Conservation (phyloP, 148 eudicot genomes). For the Camellia granthamiana region DNA sequence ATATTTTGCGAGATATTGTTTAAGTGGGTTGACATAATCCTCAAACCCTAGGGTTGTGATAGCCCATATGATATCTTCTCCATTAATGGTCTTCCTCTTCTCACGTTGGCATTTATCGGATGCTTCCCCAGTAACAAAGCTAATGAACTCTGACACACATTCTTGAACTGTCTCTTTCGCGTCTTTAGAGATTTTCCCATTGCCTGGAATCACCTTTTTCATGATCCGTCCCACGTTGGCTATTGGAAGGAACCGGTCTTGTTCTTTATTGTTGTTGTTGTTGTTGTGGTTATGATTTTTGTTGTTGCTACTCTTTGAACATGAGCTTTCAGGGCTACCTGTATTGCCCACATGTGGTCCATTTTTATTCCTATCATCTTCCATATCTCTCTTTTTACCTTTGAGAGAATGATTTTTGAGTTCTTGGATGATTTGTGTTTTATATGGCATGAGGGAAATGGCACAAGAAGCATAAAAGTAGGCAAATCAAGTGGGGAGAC, state of each 20-base stretch:
- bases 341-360: slow-evolving; percentile 24
- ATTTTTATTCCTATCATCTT: slow-evolving; percentile 41
- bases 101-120: slow-evolving; percentile 78
- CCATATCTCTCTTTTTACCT: slow-evolving; percentile 22
- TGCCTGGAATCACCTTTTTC: slow-evolving; percentile 63
- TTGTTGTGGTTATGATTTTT: slow-evolving; percentile 15
- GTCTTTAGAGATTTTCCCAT: slow-evolving; percentile 68
- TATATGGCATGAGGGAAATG: slow-evolving; percentile 27
- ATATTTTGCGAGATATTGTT: slow-evolving; percentile 48
- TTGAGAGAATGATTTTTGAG: slow-evolving; percentile 11
- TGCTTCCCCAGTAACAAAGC: slow-evolving; percentile 74
- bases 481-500: slow-evolving; percentile 44
- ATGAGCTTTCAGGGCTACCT: slow-evolving; percentile 42
- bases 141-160: slow-evolving; percentile 78
- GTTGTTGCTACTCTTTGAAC: slow-evolving; percentile 25
- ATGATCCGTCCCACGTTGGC: slow-evolving; percentile 78
- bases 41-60: slow-evolving; percentile 67
- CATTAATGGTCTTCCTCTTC: slow-evolving; percentile 74
- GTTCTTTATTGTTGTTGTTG: slow-evolving; percentile 38
- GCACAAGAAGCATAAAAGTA: slow-evolving; percentile 39
- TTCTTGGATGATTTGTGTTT: background rate
- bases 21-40: slow-evolving; percentile 62
- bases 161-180: slow-evolving; percentile 78
- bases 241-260: slow-evolving; percentile 64
- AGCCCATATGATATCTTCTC: slow-evolving; percentile 74